Conservation (phyloP, 345 rosid genomes). For the Acer campestre region DNA sequence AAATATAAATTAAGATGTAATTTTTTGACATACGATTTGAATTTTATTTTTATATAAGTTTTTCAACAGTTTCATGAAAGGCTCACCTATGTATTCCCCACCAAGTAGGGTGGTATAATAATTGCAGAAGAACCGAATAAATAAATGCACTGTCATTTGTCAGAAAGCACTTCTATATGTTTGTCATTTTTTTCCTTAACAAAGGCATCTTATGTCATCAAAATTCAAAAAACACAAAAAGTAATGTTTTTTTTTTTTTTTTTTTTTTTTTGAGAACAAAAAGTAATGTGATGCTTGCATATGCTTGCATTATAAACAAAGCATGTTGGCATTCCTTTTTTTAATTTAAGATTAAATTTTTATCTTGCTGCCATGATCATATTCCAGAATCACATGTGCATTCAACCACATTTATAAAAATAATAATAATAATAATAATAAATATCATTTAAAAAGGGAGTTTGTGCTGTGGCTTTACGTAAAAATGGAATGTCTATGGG, state of each 20-base stretch:
- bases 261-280: not conserved
- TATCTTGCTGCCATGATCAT: not conserved
- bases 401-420: not conserved
- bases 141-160: not conserved
- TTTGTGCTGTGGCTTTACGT: no score
- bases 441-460: no score
- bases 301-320: conserved; percentile 15
- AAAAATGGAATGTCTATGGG: no score
- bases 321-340: conserved; percentile 6
- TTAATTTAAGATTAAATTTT: not conserved
- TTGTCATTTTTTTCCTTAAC: not conserved
- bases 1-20: no score
- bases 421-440: no score
- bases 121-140: not conserved
- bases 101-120: no score
- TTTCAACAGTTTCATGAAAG: no score
- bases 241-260: no score
- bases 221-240: not conserved
- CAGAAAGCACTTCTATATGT: not conserved
- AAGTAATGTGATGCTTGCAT: not conserved
- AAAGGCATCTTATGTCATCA: not conserved
- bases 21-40: no score
- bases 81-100: no score
- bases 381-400: conserved; percentile 11
- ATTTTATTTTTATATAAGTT: no score